Evolutionary conservation across 176 grass and related monocot genomes (phyloP).

Genomic region (Leersia perrieri): DNA sequence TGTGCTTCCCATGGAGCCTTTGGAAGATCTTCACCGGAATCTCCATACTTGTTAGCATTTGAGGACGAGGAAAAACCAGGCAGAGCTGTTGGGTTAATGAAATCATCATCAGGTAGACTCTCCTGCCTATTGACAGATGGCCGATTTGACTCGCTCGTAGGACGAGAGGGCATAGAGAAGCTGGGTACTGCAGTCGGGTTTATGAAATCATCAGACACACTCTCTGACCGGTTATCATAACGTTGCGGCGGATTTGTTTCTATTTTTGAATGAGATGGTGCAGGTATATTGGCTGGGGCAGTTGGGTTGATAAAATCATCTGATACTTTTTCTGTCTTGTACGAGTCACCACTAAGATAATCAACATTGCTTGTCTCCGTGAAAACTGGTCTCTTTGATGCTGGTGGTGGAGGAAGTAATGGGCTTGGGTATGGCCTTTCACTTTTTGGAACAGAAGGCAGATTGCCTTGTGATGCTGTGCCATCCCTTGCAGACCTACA

Average conservation of each 20-base stretch:
- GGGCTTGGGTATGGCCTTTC: constrained; percentile 49
- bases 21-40: constrained; percentile 59
- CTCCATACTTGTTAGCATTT: constrained; percentile 35
- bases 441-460: constrained; percentile 38
- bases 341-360: constrained; percentile 69
- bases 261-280: constrained; percentile 32
- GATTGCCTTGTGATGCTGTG: constrained; percentile 45
- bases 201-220: constrained; percentile 41
- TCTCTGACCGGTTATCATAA: constrained; percentile 24
- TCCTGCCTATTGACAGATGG: constrained; percentile 15
- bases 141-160: constrained; percentile 16
- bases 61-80: constrained; percentile 45
- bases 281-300: constrained; percentile 32
- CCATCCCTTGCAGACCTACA: constrained; percentile 70
- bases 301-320: constrained; percentile 57
- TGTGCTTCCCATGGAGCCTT: constrained; percentile 65
- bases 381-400: constrained; percentile 61
- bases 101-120: constrained; percentile 55
- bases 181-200: constrained; percentile 52
- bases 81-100: constrained; percentile 56
- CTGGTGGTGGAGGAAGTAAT: constrained; percentile 78
- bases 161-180: constrained; percentile 31
- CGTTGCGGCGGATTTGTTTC: constrained; percentile 23
- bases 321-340: constrained; percentile 50
- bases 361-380: constrained; percentile 42